Conservation (phyloP, 2,329 filamentous ascomycete species). For the Harringtonia aguacate region DNA sequence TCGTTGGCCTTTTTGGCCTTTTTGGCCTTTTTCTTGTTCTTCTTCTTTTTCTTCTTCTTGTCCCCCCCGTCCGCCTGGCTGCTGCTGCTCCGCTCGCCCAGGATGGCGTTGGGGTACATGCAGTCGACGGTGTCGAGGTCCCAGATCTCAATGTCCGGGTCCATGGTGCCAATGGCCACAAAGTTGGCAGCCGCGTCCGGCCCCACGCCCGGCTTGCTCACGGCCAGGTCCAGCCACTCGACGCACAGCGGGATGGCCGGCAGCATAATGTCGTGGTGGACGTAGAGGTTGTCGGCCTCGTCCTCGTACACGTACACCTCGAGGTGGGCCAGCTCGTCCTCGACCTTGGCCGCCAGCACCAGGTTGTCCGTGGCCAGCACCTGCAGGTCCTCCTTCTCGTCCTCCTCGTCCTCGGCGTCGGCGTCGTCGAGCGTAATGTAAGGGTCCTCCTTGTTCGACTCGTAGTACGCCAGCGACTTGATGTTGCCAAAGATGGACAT, state of each 20-base stretch:
- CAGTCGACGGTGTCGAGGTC: conserved; percentile 91
- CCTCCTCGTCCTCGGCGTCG: conserved; percentile 58
- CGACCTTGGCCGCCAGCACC: conserved; percentile 82
- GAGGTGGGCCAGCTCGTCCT: conserved; percentile 92
- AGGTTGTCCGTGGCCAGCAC: conserved; percentile 89
- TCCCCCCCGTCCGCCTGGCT: not conserved
- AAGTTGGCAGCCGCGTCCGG: conserved; percentile 72
- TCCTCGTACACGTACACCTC: conserved; percentile 98
- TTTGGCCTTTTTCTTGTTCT: conserved; percentile 82
- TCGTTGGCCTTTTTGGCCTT: conserved; percentile 84
- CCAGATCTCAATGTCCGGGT: conserved; percentile 98
- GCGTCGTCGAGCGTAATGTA: conserved; percentile 81
- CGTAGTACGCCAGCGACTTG: conserved; percentile 87
- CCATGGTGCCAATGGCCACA: conserved; percentile 91
- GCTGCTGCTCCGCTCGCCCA: conserved; percentile 56
- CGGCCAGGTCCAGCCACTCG: conserved; percentile 92
- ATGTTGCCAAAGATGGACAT: conserved; percentile 94
- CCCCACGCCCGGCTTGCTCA: conserved; percentile 55
- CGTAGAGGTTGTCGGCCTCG: conserved; percentile 88
- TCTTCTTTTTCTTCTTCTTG: conserved; percentile 56
- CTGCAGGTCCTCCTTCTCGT: conserved; percentile 88
- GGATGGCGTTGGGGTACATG: conserved; percentile 96
- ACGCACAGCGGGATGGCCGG: conserved; percentile 91
- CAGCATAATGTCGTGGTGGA: conserved; percentile 99
- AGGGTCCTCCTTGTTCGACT: conserved; percentile 87